Conservation (phyloP, 345 rosid species). For the Eutrema yunnanense region DNA sequence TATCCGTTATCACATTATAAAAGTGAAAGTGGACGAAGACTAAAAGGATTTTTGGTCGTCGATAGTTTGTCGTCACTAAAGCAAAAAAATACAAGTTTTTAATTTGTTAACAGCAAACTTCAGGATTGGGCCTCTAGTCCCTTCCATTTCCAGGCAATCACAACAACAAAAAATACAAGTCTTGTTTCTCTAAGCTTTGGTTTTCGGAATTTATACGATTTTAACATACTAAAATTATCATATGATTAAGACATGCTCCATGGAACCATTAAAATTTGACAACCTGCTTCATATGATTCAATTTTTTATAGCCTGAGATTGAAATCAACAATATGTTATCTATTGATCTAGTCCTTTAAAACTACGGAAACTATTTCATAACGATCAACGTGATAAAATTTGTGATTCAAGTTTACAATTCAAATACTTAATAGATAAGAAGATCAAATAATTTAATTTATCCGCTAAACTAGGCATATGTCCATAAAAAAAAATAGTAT, state of each 20-base stretch:
- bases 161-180: background rate
- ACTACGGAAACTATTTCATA: background rate
- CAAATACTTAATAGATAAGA: background rate
- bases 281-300: background rate
- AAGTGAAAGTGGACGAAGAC: background rate
- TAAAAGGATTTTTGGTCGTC: slow-evolving; percentile 13
- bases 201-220: background rate
- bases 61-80: background rate
- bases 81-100: background rate
- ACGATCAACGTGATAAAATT: background rate
- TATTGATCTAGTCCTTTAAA: background rate
- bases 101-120: too few relatives aligned
- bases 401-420: background rate
- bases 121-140: too few relatives aligned
- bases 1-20: background rate
- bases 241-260: background rate
- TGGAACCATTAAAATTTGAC: background rate
- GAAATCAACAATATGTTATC: background rate
- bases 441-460: background rate
- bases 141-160: too few relatives aligned
- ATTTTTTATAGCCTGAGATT: background rate
- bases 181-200: background rate
- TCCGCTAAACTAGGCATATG: background rate
- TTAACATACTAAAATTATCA: background rate
- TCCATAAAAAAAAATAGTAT: too few relatives aligned